A percentile compares a stretch with the other conserved stretches of the same genome.
These are phyloP conservation scores for Leptomonas pyrrhocoris DNA, from an alignment of 208 protist species.

Conservation along the genomic window DNA sequence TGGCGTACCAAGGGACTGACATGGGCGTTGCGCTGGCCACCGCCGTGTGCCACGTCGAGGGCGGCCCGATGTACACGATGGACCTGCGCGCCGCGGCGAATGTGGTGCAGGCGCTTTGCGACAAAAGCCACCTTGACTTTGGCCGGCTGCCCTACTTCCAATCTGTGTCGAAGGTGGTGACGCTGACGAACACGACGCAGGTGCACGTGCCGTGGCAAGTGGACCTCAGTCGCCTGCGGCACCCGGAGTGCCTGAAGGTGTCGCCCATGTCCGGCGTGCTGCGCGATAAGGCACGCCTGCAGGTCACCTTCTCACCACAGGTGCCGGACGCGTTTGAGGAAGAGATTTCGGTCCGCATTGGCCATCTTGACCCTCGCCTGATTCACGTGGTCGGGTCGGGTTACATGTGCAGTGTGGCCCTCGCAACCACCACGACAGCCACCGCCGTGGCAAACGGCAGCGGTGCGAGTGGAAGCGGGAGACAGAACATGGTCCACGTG, in stretches of 20 bases:
- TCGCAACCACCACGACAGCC: conserved; percentile 27
- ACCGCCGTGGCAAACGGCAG: not conserved
- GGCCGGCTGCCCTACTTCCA: conserved; percentile 83
- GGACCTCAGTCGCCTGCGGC: conserved; percentile 48
- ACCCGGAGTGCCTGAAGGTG: conserved; percentile 69
- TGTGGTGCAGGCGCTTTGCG: conserved; percentile 83
- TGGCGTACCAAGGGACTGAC: conserved; percentile 77
- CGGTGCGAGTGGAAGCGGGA: not conserved
- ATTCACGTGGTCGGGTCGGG: conserved; percentile 82
- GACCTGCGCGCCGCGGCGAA: conserved; percentile 75
- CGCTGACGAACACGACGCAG: conserved; percentile 89
- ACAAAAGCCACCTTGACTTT: conserved; percentile 91
- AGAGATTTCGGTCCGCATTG: conserved; percentile 85
- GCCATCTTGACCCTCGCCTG: conserved; percentile 92
- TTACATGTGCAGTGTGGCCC: conserved; percentile 60
- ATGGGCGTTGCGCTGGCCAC: conserved; percentile 30
- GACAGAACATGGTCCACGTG: conserved; percentile 4
- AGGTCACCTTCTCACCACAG: conserved; percentile 78
- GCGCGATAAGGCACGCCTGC: conserved; percentile 66
- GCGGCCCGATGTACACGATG: conserved; percentile 92
- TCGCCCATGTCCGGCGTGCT: conserved; percentile 76
- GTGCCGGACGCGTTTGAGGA: conserved; percentile 89
- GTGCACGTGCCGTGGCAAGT: conserved; percentile 88
- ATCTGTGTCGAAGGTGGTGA: conserved; percentile 67
- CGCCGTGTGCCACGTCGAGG: conserved; percentile 90